Conservation (phyloP, 108 stramenopile species). For the Cyclotella baltica region DNA sequence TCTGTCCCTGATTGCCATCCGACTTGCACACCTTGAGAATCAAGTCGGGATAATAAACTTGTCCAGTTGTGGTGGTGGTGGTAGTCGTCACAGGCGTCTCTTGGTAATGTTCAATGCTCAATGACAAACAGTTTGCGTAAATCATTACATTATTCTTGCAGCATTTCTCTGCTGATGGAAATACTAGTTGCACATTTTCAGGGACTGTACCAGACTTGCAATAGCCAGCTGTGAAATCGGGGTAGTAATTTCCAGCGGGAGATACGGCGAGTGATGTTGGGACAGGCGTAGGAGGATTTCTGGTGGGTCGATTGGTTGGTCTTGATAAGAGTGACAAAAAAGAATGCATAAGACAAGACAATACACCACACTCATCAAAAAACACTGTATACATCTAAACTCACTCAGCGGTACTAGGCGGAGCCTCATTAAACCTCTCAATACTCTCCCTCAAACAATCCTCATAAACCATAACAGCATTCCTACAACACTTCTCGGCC, state of each 20-base stretch:
- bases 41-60: constrained; percentile 33
- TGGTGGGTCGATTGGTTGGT: not conserved
- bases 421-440: not conserved
- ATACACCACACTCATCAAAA: not conserved
- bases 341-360: not conserved
- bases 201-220: constrained; percentile 6
- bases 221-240: constrained; percentile 6
- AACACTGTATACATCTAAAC: not conserved
- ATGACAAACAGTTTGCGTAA: not conserved
- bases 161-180: constrained; percentile 9
- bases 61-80: too few species aligned
- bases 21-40: constrained; percentile 32
- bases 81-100: too few species aligned
- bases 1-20: constrained; percentile 30
- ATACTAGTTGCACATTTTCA: not conserved
- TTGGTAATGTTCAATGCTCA: constrained; percentile 4
- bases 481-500: not conserved
- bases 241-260: not conserved
- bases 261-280: not conserved
- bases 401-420: not conserved
- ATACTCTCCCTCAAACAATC: not conserved
- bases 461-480: not conserved
- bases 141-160: not conserved
- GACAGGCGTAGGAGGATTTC: not conserved
- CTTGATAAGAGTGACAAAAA: not conserved